Evolutionary conservation across 805 yeast species (phyloP).

Genomic region (Peterozyma xylosa): DNA sequence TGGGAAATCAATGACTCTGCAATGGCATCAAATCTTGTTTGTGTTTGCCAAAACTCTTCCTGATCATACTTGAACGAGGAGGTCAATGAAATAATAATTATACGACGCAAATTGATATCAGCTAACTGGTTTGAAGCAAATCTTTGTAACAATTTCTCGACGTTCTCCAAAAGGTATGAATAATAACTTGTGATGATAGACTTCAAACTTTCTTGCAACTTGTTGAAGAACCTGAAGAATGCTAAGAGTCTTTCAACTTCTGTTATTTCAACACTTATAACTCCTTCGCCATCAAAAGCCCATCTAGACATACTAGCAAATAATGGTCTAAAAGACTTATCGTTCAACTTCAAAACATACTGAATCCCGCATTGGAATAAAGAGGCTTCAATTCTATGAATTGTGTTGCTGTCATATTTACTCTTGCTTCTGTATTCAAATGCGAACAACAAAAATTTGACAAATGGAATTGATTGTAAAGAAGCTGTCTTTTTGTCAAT

Average conservation of each 20-base stretch:
- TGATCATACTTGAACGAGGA: slow-evolving; percentile 83
- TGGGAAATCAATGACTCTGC: slow-evolving; percentile 59
- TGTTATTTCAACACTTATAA: slow-evolving; percentile 32
- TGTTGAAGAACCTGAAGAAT: slow-evolving; percentile 81
- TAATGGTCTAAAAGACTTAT: slow-evolving; percentile 86
- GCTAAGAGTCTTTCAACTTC: slow-evolving; percentile 57
- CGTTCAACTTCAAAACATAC: slow-evolving; percentile 86
- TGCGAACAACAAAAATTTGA: slow-evolving; percentile 59
- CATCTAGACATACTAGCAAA: slow-evolving; percentile 83
- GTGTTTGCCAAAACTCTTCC: slow-evolving; percentile 92
- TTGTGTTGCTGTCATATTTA: slow-evolving; percentile 60
- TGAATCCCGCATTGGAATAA: slow-evolving; percentile 66
- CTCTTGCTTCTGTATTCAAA: slow-evolving; percentile 63
- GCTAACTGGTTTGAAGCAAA: slow-evolving; percentile 35
- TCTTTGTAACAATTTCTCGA: slow-evolving; percentile 44
- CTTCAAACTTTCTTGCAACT: slow-evolving; percentile 74
- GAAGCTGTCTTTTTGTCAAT: slow-evolving; percentile 72
- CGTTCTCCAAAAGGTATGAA: slow-evolving; percentile 78
- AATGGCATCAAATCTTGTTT: slow-evolving; percentile 72
- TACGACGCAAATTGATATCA: slow-evolving; percentile 58
- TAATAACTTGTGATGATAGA: slow-evolving; percentile 84
- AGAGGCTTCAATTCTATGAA: slow-evolving; percentile 74
- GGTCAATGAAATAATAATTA: slow-evolving; percentile 63
- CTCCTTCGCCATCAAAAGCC: slow-evolving; percentile 85
- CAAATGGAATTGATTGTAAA: slow-evolving; percentile 58